Conservation (phyloP, 106 monocot genomes). For the Gastrodia elata region DNA sequence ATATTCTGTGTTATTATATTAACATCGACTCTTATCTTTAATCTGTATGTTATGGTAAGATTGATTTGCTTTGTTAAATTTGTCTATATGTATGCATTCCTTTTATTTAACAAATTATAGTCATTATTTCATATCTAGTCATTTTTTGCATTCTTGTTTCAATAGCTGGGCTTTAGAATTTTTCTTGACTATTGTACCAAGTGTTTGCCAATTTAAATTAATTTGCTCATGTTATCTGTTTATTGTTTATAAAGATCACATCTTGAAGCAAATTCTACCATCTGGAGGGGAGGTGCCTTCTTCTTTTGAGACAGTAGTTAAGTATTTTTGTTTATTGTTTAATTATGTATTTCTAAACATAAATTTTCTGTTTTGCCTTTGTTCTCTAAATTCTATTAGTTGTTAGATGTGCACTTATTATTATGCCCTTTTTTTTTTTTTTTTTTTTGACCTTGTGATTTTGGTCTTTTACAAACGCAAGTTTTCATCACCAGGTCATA, state of each 20-base stretch:
- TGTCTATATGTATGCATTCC: background rate
- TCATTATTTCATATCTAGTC: slow-evolving; percentile 1
- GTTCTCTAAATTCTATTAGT: background rate
- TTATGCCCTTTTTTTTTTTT: background rate
- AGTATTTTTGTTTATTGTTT: slow-evolving; percentile 25
- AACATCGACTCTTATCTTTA: background rate
- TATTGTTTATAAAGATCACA: slow-evolving; percentile 45
- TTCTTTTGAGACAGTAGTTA: slow-evolving; percentile 99
- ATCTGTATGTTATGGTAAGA: background rate
- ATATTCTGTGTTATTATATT: background rate
- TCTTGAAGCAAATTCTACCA: slow-evolving; percentile 88
- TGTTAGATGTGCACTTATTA: background rate
- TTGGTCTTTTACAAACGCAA: slow-evolving; percentile 7
- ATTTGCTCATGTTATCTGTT: background rate
- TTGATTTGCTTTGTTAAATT: background rate
- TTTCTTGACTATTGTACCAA: background rate
- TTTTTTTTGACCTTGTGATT: slow-evolving; percentile 2
- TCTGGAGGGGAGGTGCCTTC: slow-evolving; percentile 78
- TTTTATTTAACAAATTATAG: background rate
- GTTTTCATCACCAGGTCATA: slow-evolving; percentile 66
- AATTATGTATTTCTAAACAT: slow-evolving; percentile 1
- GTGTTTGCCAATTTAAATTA: background rate
- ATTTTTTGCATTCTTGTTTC: background rate
- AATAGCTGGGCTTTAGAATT: background rate
- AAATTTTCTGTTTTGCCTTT: background rate